Conservation (phyloP, 345 rosid genomes). For the Luvunga scandens region DNA sequence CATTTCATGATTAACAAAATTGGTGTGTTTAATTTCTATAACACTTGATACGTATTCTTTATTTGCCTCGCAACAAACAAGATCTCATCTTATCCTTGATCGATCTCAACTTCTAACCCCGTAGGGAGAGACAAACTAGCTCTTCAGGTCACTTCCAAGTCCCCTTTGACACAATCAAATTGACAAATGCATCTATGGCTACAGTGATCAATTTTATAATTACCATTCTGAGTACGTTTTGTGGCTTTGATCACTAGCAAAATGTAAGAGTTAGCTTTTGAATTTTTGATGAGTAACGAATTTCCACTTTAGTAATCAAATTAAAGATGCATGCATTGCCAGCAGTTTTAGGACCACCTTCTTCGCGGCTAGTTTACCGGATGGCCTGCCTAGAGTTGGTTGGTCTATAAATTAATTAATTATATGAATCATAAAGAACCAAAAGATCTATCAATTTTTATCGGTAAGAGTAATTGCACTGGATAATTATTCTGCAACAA, state of each 20-base stretch:
- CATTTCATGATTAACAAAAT: too few species aligned
- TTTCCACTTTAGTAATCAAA: conserved; percentile 7
- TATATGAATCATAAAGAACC: too few species aligned
- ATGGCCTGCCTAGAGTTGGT: background rate
- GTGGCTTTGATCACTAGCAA: background rate
- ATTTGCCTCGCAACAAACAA: too few species aligned
- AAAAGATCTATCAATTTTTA: too few species aligned
- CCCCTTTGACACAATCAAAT: background rate
- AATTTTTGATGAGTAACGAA: background rate
- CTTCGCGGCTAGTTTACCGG: conserved; percentile 14
- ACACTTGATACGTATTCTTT: too few species aligned
- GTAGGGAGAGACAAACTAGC: background rate
- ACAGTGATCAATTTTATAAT: background rate
- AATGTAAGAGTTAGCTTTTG: conserved; percentile 9
- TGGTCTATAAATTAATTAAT: too few species aligned
- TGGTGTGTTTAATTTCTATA: too few species aligned
- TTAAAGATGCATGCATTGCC: background rate
- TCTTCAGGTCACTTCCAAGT: background rate
- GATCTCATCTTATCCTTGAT: background rate
- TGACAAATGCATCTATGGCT: background rate
- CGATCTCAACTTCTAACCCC: background rate
- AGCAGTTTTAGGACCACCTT: conserved; percentile 12
- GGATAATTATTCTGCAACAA: background rate
- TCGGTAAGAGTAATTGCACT: background rate
- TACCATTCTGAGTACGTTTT: background rate